Percentiles rank a stretch among this genome's conserved stretches.
phyloP scores from a whole-genome alignment of 1,284 basidiomycete species.

The Puccinia hordei region DNA sequence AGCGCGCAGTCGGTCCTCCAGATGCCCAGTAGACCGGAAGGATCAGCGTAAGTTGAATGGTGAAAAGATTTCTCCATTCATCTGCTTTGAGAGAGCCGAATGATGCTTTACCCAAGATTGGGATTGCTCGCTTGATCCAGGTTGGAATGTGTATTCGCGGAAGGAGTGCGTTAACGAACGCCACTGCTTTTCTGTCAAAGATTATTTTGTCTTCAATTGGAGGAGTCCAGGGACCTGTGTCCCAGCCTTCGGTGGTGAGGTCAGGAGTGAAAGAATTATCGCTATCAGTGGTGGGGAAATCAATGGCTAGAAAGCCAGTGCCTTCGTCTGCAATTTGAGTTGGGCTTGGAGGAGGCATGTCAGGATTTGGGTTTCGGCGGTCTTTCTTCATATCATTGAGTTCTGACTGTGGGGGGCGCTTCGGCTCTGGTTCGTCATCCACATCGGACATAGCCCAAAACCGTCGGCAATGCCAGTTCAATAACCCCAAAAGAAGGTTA shows the following conservation, averaged over 20 bases:
- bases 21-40: conserved; percentile 29
- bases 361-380: not conserved
- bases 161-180: conserved; percentile 9
- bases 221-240: conserved; percentile 10
- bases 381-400: not conserved
- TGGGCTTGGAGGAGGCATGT: not conserved
- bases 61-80: conserved; percentile 51
- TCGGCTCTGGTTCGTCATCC: conserved; percentile 21
- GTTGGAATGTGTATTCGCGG: conserved; percentile 20
- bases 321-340: not conserved
- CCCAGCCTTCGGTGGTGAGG: conserved; percentile 27
- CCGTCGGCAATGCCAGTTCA: conserved; percentile 13
- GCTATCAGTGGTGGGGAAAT: conserved; percentile 1
- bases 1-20: not conserved
- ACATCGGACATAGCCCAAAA: conserved; percentile 39
- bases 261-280: not conserved
- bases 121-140: conserved; percentile 38
- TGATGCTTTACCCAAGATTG: conserved; percentile 30
- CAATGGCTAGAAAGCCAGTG: not conserved
- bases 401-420: conserved; percentile 5
- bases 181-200: conserved; percentile 6
- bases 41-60: conserved; percentile 43
- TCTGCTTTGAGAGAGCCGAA: conserved; percentile 52
- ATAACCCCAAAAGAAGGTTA: conserved; percentile 30
- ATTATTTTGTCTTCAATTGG: conserved; percentile 35